Percentiles rank a stretch among this genome's conserved stretches.
Evolutionary conservation across 805 yeast species (phyloP).

Genomic region (Tetrapisispora phaffii): DNA sequence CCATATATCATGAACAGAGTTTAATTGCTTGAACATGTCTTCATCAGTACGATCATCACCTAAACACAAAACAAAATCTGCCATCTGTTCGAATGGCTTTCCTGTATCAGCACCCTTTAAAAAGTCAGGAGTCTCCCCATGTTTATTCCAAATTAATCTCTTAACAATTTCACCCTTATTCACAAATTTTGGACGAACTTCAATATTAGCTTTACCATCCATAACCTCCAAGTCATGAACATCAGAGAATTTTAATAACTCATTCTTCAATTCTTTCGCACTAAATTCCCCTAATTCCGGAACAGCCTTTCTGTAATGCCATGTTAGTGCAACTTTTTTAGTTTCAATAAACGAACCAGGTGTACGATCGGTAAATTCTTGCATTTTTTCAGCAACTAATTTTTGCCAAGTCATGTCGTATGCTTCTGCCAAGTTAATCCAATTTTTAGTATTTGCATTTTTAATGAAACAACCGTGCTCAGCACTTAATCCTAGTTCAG

Average conservation of each 20-base stretch:
- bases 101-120: slow-evolving; percentile 27
- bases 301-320: slow-evolving; percentile 95
- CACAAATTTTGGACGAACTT: slow-evolving; percentile 90
- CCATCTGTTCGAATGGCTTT: slow-evolving; percentile 38
- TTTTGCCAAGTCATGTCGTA: slow-evolving; percentile 92
- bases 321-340: slow-evolving; percentile 88
- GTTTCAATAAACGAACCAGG: slow-evolving; percentile 83
- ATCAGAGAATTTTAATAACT: slow-evolving; percentile 50
- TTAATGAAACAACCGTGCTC: slow-evolving; percentile 96
- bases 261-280: slow-evolving; percentile 62
- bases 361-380: slow-evolving; percentile 70
- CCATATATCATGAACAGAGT: slow-evolving; percentile 44
- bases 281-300: slow-evolving; percentile 88
- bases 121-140: slow-evolving; percentile 45
- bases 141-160: slow-evolving; percentile 55
- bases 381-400: slow-evolving; percentile 67
- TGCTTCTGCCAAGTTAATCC: slow-evolving; percentile 78
- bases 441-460: slow-evolving; percentile 48
- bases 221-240: slow-evolving; percentile 84
- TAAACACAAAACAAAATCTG: slow-evolving; percentile 79
- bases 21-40: slow-evolving; percentile 84
- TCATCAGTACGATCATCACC: slow-evolving; percentile 98
- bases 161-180: slow-evolving; percentile 96
- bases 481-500: slow-evolving; percentile 73
- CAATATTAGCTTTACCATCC: slow-evolving; percentile 95